Base-by-base conservation (phyloP, 2,329 filamentous ascomycete genomes). In the Aspergillus thermomutatus region DNA sequence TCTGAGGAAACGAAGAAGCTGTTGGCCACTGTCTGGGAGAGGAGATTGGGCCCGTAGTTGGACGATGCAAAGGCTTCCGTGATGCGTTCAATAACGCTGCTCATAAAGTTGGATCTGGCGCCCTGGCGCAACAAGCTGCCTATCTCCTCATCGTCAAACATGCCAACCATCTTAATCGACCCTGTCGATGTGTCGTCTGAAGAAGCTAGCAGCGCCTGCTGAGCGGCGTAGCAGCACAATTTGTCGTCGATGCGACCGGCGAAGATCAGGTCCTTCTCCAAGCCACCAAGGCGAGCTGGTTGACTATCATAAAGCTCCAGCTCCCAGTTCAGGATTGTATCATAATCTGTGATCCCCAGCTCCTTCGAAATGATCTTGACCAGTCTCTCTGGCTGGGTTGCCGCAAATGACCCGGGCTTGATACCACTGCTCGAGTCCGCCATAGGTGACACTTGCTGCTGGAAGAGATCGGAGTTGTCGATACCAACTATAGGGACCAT, bases 131-230 rank as follows among this genome's bases (percentile, higher is more conserved):
- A 85, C 8, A 91, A 81, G 26, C 90, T 95, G 59, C 94, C 94
- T 59, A 99, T 96, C 75, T 99, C 94, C 75, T 99, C 94, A 68
- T 97, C 90, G 70, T 97, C 94, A 69, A 97, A 97, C 66, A 97
- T 87, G n/a, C 89, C 92, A 37, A 94, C 90, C 54, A 97, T 81
- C 76, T 95, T 95, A 75, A 97, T 86, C 53, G 88, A 83, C n/a
- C 87, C 74, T 1, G 79, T 71, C 41, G 77, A 79, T 9, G 81
- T 68, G 21, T 74, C 63, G 27, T 80, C 77, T 11, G 84, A 79
- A 19, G 87, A 85, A 50, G 88, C 86, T 27, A 97, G 80, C 0
- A 99, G 86, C 3, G 86, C 92, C 73, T 92, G 87, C 52, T 97
- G 82, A 7, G 94, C 93, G 7, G 92, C 86, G 87, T 91, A 97